Evolutionary conservation across 352 stramenopile genomes (phyloP), one percentile per base, ranked within the genome.

Genomic region (Phytopythium montanum): DNA sequence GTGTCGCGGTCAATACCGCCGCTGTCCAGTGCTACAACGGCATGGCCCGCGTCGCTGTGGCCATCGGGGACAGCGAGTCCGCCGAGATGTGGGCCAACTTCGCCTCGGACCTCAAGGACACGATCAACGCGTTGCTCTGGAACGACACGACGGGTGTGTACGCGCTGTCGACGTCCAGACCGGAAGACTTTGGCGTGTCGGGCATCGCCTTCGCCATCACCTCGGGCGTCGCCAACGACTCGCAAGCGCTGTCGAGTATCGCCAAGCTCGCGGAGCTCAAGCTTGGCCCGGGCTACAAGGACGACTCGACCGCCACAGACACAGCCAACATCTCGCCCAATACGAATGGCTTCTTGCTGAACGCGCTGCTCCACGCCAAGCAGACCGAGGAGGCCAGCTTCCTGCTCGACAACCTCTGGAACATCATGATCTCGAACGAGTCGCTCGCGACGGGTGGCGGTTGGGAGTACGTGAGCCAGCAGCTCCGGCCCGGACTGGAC

Each of bases 41-140:
- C 18, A 72, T 72, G 65, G 61, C 65, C 3, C 49, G 51, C 0
- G 65, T 72, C n/a, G 65, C 61, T 1, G 46, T 28, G 16, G 52
- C 54, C 25, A 53, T 72, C 14, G 65, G 61, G 26, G 65, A 72
- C 45, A 36, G 46, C 26, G 65, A 59, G 18, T 62, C 61, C 39
- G 57, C 65, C 3, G 62, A 66, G 29, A 25, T 48, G 21, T 69
- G 65, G 61, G 36, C 42, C 3, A 45, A 41, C 23, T 39, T 61
- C 7, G 61, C 61, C 34, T 54, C 61, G 6, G 64, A 36, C 28
- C 57, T 72, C 31, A 72, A 64, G 42, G 49, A 56, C 42, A 62
- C 67, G 3, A 66, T 74, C 53, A 70, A 74, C 42, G 38, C 62
- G n/a, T n/a, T 71, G 52, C 56, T 74, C 12, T 74, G 67, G 64